Evolutionary conservation across 2,329 filamentous ascomycete genomes (phyloP).

Genomic region (Westerdykella sp.): DNA sequence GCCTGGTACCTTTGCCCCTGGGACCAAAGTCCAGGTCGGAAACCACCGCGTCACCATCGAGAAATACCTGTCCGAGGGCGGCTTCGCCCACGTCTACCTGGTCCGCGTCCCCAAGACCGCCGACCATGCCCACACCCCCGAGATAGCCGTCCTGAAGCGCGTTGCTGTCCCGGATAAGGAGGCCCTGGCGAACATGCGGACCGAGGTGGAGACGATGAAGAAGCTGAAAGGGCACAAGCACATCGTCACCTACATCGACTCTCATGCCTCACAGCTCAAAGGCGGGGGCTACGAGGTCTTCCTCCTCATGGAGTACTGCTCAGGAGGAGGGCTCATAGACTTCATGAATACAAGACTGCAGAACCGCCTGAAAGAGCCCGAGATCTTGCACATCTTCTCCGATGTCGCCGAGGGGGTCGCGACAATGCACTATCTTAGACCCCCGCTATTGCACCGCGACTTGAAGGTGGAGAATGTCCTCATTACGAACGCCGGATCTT

Average conservation of each 20-base stretch:
- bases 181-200: constrained; percentile 89
- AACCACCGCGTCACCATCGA: constrained; percentile 89
- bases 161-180: constrained; percentile 97
- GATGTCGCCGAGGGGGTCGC: constrained; percentile 95
- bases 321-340: constrained; percentile 91
- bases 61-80: constrained; percentile 95
- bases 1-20: constrained; percentile 77
- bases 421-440: constrained; percentile 98
- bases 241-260: constrained; percentile 98
- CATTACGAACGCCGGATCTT: constrained; percentile 64
- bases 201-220: constrained; percentile 99
- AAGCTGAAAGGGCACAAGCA: constrained; percentile 92
- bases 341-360: constrained; percentile 99
- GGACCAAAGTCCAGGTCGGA: constrained; percentile 95
- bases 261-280: constrained; percentile 88
- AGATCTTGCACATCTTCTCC: constrained; percentile 94
- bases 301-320: constrained; percentile 95
- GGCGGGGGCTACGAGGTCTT: constrained; percentile 97
- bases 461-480: constrained; percentile 97
- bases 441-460: constrained; percentile 84
- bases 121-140: constrained; percentile 70
- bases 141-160: constrained; percentile 82
- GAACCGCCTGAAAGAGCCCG: constrained; percentile 91
- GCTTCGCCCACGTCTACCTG: constrained; percentile 96
- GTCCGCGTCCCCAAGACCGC: constrained; percentile 71